These are phyloP conservation scores for Colletotrichum navitas DNA, from an alignment of 2,329 filamentous ascomycete species.

Conservation along the genomic window DNA sequence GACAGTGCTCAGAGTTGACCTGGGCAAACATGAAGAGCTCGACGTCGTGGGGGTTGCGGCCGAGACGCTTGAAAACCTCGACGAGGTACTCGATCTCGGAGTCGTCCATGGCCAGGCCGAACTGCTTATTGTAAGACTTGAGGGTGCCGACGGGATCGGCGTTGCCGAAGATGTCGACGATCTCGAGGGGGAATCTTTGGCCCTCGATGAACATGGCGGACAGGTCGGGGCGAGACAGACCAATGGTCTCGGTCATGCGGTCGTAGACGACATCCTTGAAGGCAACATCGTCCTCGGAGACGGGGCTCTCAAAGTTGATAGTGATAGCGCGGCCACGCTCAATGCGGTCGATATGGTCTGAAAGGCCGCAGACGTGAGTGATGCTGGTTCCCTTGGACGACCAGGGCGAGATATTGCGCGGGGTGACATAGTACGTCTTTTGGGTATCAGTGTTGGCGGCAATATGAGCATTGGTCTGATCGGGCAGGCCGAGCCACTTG, in stretches of 20 bases:
- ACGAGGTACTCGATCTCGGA: slow-evolving; percentile 95
- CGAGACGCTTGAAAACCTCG: slow-evolving; percentile 61
- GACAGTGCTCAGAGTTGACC: slow-evolving; percentile 96
- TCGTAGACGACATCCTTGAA: slow-evolving; percentile 84
- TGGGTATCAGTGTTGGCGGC: slow-evolving; percentile 55
- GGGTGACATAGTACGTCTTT: slow-evolving; percentile 74
- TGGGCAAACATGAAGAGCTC: slow-evolving; percentile 99
- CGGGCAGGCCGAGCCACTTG: slow-evolving; percentile 54
- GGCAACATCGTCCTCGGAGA: slow-evolving; percentile 59
- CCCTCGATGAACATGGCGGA: slow-evolving; percentile 83
- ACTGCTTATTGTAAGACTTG: slow-evolving; percentile 83
- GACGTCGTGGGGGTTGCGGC: slow-evolving; percentile 83
- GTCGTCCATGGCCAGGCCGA: slow-evolving; percentile 88
- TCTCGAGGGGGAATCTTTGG: slow-evolving; percentile 72
- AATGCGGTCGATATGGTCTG: slow-evolving; percentile 77
- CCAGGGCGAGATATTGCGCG: slow-evolving; percentile 94
- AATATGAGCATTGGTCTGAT: slow-evolving; percentile 60
- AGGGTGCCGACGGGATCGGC: slow-evolving; percentile 78
- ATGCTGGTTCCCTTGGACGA: slow-evolving; percentile 97
- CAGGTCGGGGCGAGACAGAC: slow-evolving; percentile 75
- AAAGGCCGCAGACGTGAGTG: slow-evolving; percentile 89
- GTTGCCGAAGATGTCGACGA: slow-evolving; percentile 79
- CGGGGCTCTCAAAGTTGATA: slow-evolving; percentile 68
- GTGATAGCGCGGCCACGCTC: slow-evolving; percentile 88
- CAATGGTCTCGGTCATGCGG: slow-evolving; percentile 93